A percentile compares a stretch with the other conserved stretches of the same genome.
Conservation (phyloP, 805 yeast species). For the Starmerella stigmatis region DNA sequence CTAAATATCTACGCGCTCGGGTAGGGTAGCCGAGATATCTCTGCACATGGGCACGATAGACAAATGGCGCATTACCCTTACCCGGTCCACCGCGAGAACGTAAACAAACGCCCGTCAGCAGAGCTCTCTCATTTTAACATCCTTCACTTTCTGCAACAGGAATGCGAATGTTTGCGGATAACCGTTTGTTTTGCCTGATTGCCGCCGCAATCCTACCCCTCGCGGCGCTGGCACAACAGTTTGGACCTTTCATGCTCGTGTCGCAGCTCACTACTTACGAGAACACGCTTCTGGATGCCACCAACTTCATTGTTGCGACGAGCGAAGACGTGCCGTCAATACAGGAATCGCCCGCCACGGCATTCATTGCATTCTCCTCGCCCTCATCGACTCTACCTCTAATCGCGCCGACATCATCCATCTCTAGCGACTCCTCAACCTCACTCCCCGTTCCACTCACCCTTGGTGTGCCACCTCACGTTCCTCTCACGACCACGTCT, state of each 20-base stretch:
- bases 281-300: conserved; percentile 13
- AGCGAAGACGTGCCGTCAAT: too few species aligned
- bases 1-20: too few species aligned
- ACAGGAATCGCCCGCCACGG: too few species aligned
- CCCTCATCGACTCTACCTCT: not conserved
- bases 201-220: too few species aligned
- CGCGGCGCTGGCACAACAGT: conserved; percentile 7
- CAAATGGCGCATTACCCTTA: not conserved
- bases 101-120: conserved; percentile 3
- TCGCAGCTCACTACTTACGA: conserved; percentile 16
- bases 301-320: conserved; percentile 6
- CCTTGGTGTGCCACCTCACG: too few species aligned
- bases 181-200: not conserved
- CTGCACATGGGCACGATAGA: too few species aligned
- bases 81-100: conserved; percentile 3
- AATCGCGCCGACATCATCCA: not conserved
- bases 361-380: too few species aligned
- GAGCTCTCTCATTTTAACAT: not conserved
- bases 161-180: not conserved
- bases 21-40: too few species aligned
- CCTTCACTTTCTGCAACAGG: not conserved
- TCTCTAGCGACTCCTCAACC: too few species aligned
- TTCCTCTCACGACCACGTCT: too few species aligned
- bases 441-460: too few species aligned
- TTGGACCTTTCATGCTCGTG: conserved; percentile 10